Conservation (phyloP, 208 protist genomes). For the Zelonia costaricensis region DNA sequence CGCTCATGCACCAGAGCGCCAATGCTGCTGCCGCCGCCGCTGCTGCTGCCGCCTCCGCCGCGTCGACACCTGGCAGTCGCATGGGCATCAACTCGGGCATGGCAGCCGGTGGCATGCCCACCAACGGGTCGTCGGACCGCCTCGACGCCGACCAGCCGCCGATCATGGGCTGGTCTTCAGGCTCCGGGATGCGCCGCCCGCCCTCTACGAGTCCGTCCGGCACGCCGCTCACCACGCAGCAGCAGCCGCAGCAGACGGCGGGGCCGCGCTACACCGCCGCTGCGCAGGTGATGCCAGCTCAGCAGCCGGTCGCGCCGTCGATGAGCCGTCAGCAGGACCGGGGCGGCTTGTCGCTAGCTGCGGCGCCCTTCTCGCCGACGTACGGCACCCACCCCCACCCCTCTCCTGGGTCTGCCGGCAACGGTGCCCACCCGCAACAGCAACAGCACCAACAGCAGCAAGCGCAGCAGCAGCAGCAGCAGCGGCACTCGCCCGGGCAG, state of each 20-base stretch:
- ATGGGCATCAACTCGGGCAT: conserved; percentile 6
- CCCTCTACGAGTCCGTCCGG: conserved; percentile 9
- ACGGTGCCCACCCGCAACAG: neutral
- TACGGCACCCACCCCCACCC: conserved; percentile 6
- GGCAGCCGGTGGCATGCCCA: conserved; percentile 4
- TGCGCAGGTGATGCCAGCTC: conserved; percentile 9
- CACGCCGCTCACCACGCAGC: conserved; percentile 8
- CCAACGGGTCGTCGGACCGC: conserved; percentile 2
- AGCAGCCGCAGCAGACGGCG: conserved; percentile 14
- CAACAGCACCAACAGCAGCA: conserved; percentile 10
- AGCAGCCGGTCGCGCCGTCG: conserved; percentile 10
- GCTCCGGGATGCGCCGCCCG: conserved; percentile 21
- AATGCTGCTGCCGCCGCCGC: neutral
- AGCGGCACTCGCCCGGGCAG: conserved; percentile 12
- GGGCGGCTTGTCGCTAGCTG: conserved; percentile 9
- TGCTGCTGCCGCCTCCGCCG: neutral
- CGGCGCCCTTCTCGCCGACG: conserved; percentile 10
- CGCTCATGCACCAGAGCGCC: neutral
- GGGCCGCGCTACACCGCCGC: conserved; percentile 10
- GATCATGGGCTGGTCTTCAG: conserved; percentile 22
- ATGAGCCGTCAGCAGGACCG: conserved; percentile 23
- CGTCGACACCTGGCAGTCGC: neutral
- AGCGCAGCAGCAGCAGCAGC: conserved; percentile 8
- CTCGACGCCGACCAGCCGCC: conserved; percentile 18
- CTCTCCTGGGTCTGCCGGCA: neutral